A percentile compares a stretch with the other conserved stretches of the same genome.
Conservation (phyloP, 2,329 filamentous ascomycete genomes). For the Hyphodiscus sp. region DNA sequence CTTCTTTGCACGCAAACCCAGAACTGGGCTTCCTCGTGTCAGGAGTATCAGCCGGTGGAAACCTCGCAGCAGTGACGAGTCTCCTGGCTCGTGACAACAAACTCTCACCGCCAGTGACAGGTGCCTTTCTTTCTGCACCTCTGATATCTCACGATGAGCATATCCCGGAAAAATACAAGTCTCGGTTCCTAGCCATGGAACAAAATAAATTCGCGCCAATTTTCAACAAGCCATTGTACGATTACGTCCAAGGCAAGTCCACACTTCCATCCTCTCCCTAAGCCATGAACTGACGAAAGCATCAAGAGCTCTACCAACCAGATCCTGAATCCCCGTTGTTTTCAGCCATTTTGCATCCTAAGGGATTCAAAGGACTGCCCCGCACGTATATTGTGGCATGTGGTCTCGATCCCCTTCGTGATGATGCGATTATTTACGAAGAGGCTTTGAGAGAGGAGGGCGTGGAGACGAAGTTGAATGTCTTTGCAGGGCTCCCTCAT, state of each 20-base stretch:
- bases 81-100: conserved; percentile 36
- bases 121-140: conserved; percentile 39
- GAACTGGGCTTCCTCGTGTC: conserved; percentile 42
- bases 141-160: conserved; percentile 16
- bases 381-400: conserved; percentile 43
- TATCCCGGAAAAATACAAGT: conserved; percentile 33
- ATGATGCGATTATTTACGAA: conserved; percentile 48
- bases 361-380: conserved; percentile 33
- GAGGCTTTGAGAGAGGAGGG: conserved; percentile 37
- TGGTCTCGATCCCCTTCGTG: conserved; percentile 44
- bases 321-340: conserved; percentile 27
- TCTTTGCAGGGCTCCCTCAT: conserved; percentile 31
- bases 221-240: neutral
- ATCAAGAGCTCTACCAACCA: conserved; percentile 24
- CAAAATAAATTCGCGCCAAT: conserved; percentile 35
- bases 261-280: neutral
- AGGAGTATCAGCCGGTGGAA: conserved; percentile 41
- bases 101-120: conserved; percentile 38
- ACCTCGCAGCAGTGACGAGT: conserved; percentile 33
- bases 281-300: neutral
- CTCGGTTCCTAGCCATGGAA: conserved; percentile 33
- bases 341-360: conserved; percentile 30
- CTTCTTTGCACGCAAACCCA: conserved; percentile 34
- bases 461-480: conserved; percentile 25
- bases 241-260: neutral